Conservation (phyloP, 148 eudicot species). For the Chenopodium quinoa region DNA sequence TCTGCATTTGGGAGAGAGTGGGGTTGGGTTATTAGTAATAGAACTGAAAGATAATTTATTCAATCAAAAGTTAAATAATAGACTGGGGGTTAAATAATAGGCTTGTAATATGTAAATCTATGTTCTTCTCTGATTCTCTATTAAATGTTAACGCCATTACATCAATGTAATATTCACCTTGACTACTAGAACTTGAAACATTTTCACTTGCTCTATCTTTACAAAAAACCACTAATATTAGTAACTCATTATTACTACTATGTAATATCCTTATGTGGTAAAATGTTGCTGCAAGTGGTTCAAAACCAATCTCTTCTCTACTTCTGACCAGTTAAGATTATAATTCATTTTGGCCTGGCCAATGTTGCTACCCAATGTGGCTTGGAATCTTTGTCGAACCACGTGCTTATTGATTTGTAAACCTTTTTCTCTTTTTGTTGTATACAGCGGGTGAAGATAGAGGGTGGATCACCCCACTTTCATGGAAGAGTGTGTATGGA, state of each 20-base stretch:
- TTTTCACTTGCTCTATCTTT: neutral
- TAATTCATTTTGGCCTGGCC: neutral
- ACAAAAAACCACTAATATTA: neutral
- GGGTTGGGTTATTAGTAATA: neutral
- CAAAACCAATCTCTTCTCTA: neutral
- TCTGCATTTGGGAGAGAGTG: neutral
- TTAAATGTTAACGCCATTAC: neutral
- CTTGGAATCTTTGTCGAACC: constrained; percentile 5
- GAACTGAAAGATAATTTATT: neutral
- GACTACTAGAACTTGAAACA: neutral
- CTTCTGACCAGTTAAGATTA: neutral
- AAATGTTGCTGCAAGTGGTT: neutral
- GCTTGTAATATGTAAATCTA: neutral
- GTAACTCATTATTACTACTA: neutral
- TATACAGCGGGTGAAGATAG: constrained; percentile 54
- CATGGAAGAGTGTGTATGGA: constrained; percentile 96
- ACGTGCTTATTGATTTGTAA: neutral
- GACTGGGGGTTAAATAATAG: neutral
- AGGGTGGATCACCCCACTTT: constrained; percentile 81
- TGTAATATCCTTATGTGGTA: neutral
- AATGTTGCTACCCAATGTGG: neutral
- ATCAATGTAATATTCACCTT: neutral
- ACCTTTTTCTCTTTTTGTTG: neutral
- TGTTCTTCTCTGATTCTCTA: neutral
- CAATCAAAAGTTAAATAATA: neutral